A percentile compares a stretch with the other conserved stretches of the same genome.
phyloP scores from a whole-genome alignment of 768 basidiomycete genomes.

The Dioszegia aurantiaca region DNA sequence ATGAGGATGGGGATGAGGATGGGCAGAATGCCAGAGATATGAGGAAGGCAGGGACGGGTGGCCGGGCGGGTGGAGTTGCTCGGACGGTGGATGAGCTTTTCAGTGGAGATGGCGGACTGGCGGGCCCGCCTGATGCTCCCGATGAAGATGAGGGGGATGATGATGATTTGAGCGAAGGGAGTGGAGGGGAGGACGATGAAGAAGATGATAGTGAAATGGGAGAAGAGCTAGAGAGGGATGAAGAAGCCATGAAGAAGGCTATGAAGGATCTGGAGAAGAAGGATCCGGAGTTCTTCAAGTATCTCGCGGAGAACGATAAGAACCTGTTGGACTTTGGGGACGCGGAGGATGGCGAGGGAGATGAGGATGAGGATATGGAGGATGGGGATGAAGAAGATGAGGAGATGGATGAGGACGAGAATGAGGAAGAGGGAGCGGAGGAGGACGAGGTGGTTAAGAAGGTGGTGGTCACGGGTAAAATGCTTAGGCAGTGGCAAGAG shows the following conservation, averaged over 20 bases:
- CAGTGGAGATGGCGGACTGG: slow-evolving; percentile 29
- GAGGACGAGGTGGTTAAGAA: slow-evolving; percentile 55
- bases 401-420: slow-evolving; percentile 50
- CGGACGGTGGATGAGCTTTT: slow-evolving; percentile 47
- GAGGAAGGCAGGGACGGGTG: slow-evolving; percentile 30
- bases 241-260: slow-evolving; percentile 74
- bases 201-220: slow-evolving; percentile 54
- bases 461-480: slow-evolving; percentile 54
- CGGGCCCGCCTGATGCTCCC: slow-evolving; percentile 30
- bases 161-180: slow-evolving; percentile 28
- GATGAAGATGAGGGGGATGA: slow-evolving; percentile 44
- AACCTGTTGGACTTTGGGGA: slow-evolving; percentile 79
- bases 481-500: slow-evolving; percentile 81
- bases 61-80: slow-evolving; percentile 36
- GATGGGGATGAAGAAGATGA: slow-evolving; percentile 58
- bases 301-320: slow-evolving; percentile 89
- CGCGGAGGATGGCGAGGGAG: slow-evolving; percentile 44
- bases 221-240: slow-evolving; percentile 71
- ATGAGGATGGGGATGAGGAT: slow-evolving; percentile 52
- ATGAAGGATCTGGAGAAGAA: slow-evolving; percentile 86
- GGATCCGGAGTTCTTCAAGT: slow-evolving; percentile 99
- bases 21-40: slow-evolving; percentile 42
- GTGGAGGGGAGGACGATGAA: slow-evolving; percentile 47
- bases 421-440: slow-evolving; percentile 61
- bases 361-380: slow-evolving; percentile 56